phyloP scores from a whole-genome alignment of 148 eudicot species.

The Cornus kousa region DNA sequence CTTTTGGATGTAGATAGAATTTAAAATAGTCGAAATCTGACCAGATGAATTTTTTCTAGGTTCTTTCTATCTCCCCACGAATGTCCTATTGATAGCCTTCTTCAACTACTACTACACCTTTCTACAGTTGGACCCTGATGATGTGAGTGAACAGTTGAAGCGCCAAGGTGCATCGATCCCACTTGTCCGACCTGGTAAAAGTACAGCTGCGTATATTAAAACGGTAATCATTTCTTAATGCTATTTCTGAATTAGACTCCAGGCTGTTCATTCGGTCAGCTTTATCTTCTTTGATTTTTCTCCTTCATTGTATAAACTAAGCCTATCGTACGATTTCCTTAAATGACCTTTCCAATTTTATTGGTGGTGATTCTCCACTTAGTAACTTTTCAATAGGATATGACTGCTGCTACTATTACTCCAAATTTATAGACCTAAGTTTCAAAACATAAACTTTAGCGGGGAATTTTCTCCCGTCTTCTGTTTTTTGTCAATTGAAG shows the following conservation, averaged over 20 bases:
- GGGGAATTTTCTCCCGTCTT: background rate
- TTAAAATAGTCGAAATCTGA: background rate
- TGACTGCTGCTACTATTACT: background rate
- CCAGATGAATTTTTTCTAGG: constrained; percentile 38
- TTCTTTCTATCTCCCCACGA: constrained; percentile 80
- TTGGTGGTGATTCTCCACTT: background rate
- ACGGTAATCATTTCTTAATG: constrained; percentile 48
- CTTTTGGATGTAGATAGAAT: background rate
- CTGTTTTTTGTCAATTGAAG: background rate
- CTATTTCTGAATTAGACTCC: background rate
- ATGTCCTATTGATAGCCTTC: constrained; percentile 84
- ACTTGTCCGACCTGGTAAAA: constrained; percentile 94
- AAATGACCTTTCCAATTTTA: background rate
- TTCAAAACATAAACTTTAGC: background rate
- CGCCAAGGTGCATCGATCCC: constrained; percentile 99
- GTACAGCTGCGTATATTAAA: constrained; percentile 78
- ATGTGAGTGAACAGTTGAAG: constrained; percentile 93
- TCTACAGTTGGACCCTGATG: constrained; percentile 96
- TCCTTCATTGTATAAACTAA: background rate
- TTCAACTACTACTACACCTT: constrained; percentile 97
- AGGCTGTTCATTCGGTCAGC: no score
- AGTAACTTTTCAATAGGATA: background rate
- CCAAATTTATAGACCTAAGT: background rate
- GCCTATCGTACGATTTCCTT: background rate
- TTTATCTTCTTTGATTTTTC: background rate